Base-by-base conservation (phyloP, 2,329 filamentous ascomycete genomes). In the Trichoderma aggressivum region DNA sequence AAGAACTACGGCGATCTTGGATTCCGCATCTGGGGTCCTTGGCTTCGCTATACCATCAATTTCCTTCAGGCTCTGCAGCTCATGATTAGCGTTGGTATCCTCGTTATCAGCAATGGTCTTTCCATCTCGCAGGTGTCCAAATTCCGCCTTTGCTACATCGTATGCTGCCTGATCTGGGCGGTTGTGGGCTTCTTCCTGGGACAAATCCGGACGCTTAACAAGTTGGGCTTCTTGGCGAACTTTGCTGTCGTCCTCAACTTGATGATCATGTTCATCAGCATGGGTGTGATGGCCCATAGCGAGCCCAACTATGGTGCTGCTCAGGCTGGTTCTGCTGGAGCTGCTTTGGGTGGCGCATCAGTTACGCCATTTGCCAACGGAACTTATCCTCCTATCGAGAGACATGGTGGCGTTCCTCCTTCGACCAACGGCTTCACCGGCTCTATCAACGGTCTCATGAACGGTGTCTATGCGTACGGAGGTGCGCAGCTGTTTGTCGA, bases 401-500 rank as follows among this genome's bases (percentile, higher is more conserved):
- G 84, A 3, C 81, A 84, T 12, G 80, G 82, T 3, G 81, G 81
- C 1, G 26, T 74, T 53, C 75, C 75, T 3, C 65, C 65, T n/a
- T 68, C 65, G 1, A 60, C 74, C 3, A 78, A 80, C 14, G 80
- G 82, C 16, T 83, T 88, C 59, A 76, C 80, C 60, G 75, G 74
- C 6, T 76, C 75, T 3, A 62, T 76, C 61, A 76, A 75, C 53
- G 75, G 75, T 36, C 61, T 74, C 24, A 59, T 76, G 64, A 72
- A 73, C 11, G 85, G 83, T 11, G 87, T 89, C 6, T 87, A 86
- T 66, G 84, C 86, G 0, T 90, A 89, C 73, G 86, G 86, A n/a
- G 88, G 88, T 4, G 85, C 86, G 3, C 84, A 87, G 77, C 79
- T 90, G 8, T 90, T 89, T 76, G 82, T 84, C 34, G 86, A 88